Conservation (phyloP, 208 protist species). For the Leptomonas pyrrhocoris region DNA sequence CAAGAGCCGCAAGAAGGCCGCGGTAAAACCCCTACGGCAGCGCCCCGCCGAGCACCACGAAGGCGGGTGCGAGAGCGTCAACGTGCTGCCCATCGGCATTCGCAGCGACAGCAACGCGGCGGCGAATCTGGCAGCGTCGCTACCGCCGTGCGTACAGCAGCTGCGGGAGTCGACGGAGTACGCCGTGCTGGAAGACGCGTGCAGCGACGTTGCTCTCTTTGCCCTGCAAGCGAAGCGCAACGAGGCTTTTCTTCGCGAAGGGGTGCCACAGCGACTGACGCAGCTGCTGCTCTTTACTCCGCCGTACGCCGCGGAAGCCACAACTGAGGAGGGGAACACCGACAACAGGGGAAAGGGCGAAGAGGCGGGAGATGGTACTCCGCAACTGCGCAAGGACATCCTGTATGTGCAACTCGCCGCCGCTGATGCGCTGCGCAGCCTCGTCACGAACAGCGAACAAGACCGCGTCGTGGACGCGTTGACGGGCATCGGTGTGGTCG, state of each 20-base stretch:
- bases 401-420: constrained; percentile 61
- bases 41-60: background rate
- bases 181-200: constrained; percentile 57
- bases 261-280: constrained; percentile 54
- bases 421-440: constrained; percentile 61
- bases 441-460: constrained; percentile 63
- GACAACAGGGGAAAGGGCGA: too few species aligned
- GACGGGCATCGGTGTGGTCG: constrained; percentile 18
- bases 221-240: constrained; percentile 45
- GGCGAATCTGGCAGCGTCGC: too few species aligned
- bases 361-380: background rate
- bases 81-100: background rate
- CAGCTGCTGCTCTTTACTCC: constrained; percentile 46
- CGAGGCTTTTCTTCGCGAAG: constrained; percentile 32
- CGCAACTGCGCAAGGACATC: constrained; percentile 37
- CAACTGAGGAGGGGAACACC: background rate
- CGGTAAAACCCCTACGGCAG: constrained; percentile 14
- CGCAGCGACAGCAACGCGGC: too few species aligned
- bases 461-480: constrained; percentile 65
- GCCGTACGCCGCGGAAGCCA: background rate
- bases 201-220: constrained; percentile 53
- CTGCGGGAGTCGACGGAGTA: constrained; percentile 44
- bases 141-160: constrained; percentile 50
- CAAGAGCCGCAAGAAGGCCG: background rate
- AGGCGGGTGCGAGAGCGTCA: background rate